phyloP scores from a whole-genome alignment of 805 yeast genomes.

The Sugiyamaella boreocaroliniensis region DNA sequence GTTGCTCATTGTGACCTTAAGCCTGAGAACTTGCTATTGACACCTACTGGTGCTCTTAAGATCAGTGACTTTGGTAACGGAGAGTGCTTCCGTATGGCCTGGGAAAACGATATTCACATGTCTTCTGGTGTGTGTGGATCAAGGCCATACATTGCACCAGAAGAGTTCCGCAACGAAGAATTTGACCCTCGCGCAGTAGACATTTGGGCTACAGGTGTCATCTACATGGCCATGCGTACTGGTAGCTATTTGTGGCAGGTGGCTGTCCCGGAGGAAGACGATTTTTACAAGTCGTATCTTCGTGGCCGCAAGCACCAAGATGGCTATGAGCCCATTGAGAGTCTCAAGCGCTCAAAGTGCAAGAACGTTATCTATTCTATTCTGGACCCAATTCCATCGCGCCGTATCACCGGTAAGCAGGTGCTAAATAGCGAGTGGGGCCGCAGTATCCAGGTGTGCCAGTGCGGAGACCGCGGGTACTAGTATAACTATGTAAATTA shows the following conservation, averaged over 20 bases:
- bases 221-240: conserved; percentile 74
- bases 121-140: conserved; percentile 79
- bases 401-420: conserved; percentile 85
- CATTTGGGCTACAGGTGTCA: conserved; percentile 82
- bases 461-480: conserved; percentile 47
- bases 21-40: conserved; percentile 75
- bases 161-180: conserved; percentile 53
- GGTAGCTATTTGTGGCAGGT: conserved; percentile 90
- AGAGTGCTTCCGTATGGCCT: conserved; percentile 82
- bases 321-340: conserved; percentile 90
- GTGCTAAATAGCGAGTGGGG: conserved; percentile 94
- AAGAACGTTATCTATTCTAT: conserved; percentile 90
- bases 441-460: conserved; percentile 74
- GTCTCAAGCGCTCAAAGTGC: conserved; percentile 77
- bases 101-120: conserved; percentile 70
- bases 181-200: conserved; percentile 80
- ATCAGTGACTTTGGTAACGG: conserved; percentile 88
- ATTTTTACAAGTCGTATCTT: conserved; percentile 67
- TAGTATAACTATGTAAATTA: not conserved
- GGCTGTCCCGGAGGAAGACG: conserved; percentile 70
- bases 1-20: conserved; percentile 91
- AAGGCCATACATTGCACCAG: conserved; percentile 89
- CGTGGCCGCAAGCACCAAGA: conserved; percentile 70
- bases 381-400: conserved; percentile 80
- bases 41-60: conserved; percentile 57